phyloP scores from a whole-genome alignment of 2,329 filamentous ascomycete species.

The Talaromyces sp. region DNA sequence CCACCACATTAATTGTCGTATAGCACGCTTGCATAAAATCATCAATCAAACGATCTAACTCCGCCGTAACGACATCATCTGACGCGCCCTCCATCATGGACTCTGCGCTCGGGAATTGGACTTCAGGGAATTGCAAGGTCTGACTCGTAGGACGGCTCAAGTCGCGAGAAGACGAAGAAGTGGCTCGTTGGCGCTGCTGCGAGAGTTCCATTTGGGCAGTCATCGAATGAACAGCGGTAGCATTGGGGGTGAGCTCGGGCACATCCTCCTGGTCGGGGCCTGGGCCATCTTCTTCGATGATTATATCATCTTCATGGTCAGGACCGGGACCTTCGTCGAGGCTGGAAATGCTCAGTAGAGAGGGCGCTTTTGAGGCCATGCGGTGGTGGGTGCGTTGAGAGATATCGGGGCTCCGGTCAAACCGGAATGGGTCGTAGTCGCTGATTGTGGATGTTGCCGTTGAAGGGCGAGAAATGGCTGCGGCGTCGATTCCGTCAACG shows the following conservation, averaged over 20 bases:
- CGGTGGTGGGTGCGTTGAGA: conserved; percentile 25
- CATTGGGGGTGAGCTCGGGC: conserved; percentile 12
- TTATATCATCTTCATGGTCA: conserved; percentile 47
- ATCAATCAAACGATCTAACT: conserved; percentile 40
- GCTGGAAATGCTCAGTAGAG: conserved; percentile 28
- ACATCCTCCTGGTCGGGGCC: conserved; percentile 12
- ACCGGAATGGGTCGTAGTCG: conserved; percentile 43
- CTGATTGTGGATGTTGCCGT: conserved; percentile 38
- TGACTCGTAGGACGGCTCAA: conserved; percentile 8
- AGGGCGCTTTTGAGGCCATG: conserved; percentile 51
- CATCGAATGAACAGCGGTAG: conserved; percentile 1
- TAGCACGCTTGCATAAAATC: conserved; percentile 16
- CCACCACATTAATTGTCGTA: conserved; percentile 16
- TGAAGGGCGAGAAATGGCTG: conserved; percentile 32
- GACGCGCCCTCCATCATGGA: conserved; percentile 38
- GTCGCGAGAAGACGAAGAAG: background rate
- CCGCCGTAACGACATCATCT: conserved; percentile 34
- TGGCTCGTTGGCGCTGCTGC: background rate
- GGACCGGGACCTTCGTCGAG: conserved; percentile 53
- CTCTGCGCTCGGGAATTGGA: conserved; percentile 37
- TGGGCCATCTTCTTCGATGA: conserved; percentile 10
- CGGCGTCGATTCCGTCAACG: conserved; percentile 9
- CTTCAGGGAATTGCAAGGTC: conserved; percentile 35
- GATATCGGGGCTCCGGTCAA: conserved; percentile 30
- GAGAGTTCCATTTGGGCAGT: conserved; percentile 11